Base-by-base conservation (phyloP, 108 stramenopile species). In the Discostella pseudostelligera region DNA sequence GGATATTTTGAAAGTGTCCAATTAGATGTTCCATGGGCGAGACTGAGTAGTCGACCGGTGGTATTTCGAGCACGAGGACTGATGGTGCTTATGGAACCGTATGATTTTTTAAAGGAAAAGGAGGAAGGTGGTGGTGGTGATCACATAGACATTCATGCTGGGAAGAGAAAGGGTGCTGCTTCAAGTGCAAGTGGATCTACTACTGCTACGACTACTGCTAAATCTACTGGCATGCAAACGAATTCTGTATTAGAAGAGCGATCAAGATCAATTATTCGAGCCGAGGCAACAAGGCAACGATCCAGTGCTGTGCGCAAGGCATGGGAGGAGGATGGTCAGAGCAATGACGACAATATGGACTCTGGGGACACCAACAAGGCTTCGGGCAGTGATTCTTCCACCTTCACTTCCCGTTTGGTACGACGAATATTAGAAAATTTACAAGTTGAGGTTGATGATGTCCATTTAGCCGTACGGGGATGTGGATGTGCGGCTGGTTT, bases 21-120 rank as follows among this genome's bases (percentile, higher is more conserved):
- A 45, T 79, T 94, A 37, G 93, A 91, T 45, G 89, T 94, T 16
- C 93, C 93, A 44, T 94, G 93, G 93, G 79, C 87, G 0, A 60
- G 82, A 10, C 49, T 94, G 16, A 80, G 76, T 21, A 87, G 85
- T 57, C 65, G 70, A 11, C 74, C 88, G 14, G 93, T 93, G 9
- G 83, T 90, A 8, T 76, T 90, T 42, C 62, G 81, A 17, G 89
- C 89, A 16, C 62, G 74, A 29, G 92, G 92, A 12, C 68, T 93
- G 53, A 45, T 53, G 36, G 81, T 90, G 14, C 24, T 29, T 17
- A 75, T 93, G 36, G 84, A 82, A 43, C 87, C 92, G 13, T 59
- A 66, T 60, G 78, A 89, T 65, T 71, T 77, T 54, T 39, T 77
- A 24, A 72, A 59, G 25, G 70, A 77, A 35, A 47, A 45, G 25